These are phyloP conservation scores for Phlebiopsis gigantea DNA, from an alignment of 768 basidiomycete genomes.

Conservation along the genomic window DNA sequence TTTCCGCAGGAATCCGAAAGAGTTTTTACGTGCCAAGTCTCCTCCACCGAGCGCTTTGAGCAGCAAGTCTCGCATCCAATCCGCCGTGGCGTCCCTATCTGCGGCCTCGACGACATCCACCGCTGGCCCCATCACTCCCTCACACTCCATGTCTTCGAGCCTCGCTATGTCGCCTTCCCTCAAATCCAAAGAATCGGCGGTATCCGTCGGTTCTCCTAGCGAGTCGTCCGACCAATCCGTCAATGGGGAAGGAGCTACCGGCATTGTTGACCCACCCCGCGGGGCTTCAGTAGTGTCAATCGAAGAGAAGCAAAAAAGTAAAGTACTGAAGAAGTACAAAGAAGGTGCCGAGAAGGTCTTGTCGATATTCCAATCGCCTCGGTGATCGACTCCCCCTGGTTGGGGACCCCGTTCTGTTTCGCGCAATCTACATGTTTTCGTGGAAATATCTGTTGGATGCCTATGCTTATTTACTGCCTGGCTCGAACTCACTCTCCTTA, in stretches of 20 bases:
- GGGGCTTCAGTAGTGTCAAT: conserved; percentile 17
- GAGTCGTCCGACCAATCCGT: conserved; percentile 66
- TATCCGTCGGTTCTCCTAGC: conserved; percentile 67
- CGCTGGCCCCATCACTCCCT: conserved; percentile 55
- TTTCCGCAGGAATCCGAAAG: conserved; percentile 66
- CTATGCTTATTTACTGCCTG: conserved; percentile 13
- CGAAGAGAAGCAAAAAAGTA: conserved; percentile 60
- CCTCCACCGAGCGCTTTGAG: conserved; percentile 37
- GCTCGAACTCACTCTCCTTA: conserved; percentile 8
- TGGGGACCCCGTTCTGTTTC: background rate
- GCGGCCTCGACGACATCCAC: conserved; percentile 35
- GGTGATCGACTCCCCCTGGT: conserved; percentile 18
- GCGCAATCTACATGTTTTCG: conserved; percentile 8
- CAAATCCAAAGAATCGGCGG: conserved; percentile 75
- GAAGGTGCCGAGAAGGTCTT: conserved; percentile 83
- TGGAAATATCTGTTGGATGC: conserved; percentile 10
- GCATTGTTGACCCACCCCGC: conserved; percentile 26
- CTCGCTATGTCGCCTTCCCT: conserved; percentile 55
- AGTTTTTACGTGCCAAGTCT: conserved; percentile 70
- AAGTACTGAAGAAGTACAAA: conserved; percentile 83
- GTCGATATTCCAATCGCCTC: conserved; percentile 75
- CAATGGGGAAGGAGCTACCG: conserved; percentile 37
- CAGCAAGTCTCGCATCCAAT: conserved; percentile 36
- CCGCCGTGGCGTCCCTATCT: conserved; percentile 38
- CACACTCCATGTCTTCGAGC: conserved; percentile 48